phyloP scores from a whole-genome alignment of 1,284 basidiomycete genomes.

The Exsudoporus floridanus region DNA sequence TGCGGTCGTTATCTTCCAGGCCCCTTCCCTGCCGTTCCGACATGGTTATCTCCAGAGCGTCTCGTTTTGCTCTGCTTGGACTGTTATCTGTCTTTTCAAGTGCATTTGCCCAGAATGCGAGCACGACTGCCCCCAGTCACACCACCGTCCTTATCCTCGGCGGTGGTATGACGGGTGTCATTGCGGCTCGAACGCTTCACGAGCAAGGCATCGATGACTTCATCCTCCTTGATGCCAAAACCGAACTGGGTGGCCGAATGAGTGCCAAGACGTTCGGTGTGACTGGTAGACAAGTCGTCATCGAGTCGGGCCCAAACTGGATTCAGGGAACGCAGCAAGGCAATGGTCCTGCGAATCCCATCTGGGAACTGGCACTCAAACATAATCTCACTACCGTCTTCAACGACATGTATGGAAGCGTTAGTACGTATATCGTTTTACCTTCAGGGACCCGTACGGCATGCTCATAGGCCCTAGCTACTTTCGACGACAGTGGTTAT shows the following conservation, averaged over 20 bases:
- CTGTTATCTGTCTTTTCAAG: not conserved
- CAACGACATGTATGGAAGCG: slow-evolving; percentile 45
- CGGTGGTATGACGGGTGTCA: slow-evolving; percentile 64
- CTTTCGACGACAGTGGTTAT: slow-evolving; percentile 11
- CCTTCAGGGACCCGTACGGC: not conserved
- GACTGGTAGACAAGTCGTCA: slow-evolving; percentile 37
- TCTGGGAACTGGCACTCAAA: slow-evolving; percentile 55
- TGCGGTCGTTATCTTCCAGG: not conserved
- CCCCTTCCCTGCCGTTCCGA: not conserved
- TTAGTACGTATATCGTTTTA: slow-evolving; percentile 38
- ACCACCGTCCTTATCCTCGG: slow-evolving; percentile 52
- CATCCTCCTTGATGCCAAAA: slow-evolving; percentile 58
- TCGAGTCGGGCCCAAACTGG: slow-evolving; percentile 71
- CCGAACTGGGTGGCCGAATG: slow-evolving; percentile 62
- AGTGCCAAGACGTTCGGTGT: slow-evolving; percentile 46
- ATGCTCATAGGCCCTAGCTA: slow-evolving; percentile 1
- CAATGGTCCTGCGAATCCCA: slow-evolving; percentile 55
- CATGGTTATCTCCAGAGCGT: slow-evolving; percentile 7
- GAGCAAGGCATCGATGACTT: slow-evolving; percentile 56
- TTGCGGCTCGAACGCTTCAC: slow-evolving; percentile 60
- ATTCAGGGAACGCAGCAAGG: slow-evolving; percentile 60
- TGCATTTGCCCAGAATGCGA: not conserved
- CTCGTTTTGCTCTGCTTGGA: not conserved
- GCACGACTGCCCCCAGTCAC: slow-evolving; percentile 11
- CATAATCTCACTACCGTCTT: slow-evolving; percentile 50